Percentiles rank a stretch among this genome's conserved stretches.
These are phyloP conservation scores for Withania somnifera DNA, from an alignment of 305 asterid genomes.

Conservation along the genomic window DNA sequence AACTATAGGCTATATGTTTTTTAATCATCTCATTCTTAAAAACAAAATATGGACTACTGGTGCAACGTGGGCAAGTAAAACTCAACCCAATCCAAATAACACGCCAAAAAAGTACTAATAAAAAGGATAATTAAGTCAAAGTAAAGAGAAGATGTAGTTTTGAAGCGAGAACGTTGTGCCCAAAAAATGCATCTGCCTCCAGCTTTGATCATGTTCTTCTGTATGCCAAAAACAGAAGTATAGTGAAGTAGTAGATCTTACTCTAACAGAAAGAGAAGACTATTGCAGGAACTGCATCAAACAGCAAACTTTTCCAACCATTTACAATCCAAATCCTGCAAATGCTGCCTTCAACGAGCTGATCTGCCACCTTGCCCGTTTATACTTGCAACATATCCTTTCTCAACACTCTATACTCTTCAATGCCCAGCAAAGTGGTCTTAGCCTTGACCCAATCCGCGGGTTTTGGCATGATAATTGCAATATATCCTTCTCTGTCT, in stretches of 20 bases:
- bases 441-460: slow-evolving; percentile 72
- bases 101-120: neutral
- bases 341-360: neutral
- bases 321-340: neutral
- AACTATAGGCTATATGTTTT: neutral
- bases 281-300: neutral
- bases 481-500: slow-evolving; percentile 82
- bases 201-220: neutral
- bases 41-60: neutral
- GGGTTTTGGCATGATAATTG: slow-evolving; percentile 84
- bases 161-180: neutral
- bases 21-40: neutral
- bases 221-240: neutral
- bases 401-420: slow-evolving; percentile 43
- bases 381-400: neutral
- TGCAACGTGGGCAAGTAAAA: neutral
- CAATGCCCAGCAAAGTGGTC: slow-evolving; percentile 41
- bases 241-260: neutral
- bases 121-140: neutral
- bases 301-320: neutral
- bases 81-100: neutral
- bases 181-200: neutral
- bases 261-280: neutral
- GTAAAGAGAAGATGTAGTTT: neutral
- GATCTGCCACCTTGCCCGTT: neutral